These are phyloP conservation scores for Andrographis paniculata DNA, from an alignment of 305 asterid genomes.

Conservation along the genomic window DNA sequence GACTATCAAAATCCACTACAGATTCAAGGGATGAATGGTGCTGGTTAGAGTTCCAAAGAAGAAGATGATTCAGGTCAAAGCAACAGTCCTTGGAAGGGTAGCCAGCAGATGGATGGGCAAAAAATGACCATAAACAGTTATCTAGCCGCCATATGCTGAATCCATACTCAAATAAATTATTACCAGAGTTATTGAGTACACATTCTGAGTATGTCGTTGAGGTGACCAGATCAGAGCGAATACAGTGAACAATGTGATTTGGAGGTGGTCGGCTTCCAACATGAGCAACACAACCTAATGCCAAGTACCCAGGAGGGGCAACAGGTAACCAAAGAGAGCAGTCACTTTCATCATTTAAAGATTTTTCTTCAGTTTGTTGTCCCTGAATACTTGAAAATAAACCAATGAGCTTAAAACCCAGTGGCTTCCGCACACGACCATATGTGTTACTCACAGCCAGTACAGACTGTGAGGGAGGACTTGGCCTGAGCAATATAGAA, in stretches of 20 bases:
- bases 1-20: slow-evolving; percentile 34
- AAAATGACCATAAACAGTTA: slow-evolving; percentile 84
- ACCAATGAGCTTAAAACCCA: slow-evolving; percentile 75
- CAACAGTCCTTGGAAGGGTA: slow-evolving; percentile 54
- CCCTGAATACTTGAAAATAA: slow-evolving; percentile 52
- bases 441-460: slow-evolving; percentile 80
- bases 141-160: slow-evolving; percentile 96
- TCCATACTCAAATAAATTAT: slow-evolving; percentile 56
- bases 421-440: slow-evolving; percentile 93
- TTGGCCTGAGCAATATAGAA: slow-evolving; percentile 56
- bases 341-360: slow-evolving; percentile 33
- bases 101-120: slow-evolving; percentile 59
- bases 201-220: slow-evolving; percentile 73
- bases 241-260: slow-evolving; percentile 81
- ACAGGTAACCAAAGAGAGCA: slow-evolving; percentile 96
- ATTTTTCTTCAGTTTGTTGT: slow-evolving; percentile 33
- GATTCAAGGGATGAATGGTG: slow-evolving; percentile 49
- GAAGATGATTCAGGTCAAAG: slow-evolving; percentile 85
- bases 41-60: slow-evolving; percentile 66
- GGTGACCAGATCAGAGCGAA: slow-evolving; percentile 91
- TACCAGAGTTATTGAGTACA: slow-evolving; percentile 40
- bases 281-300: slow-evolving; percentile 90
- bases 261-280: slow-evolving; percentile 86
- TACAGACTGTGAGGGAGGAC: slow-evolving; percentile 96
- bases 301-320: slow-evolving; percentile 93